A percentile compares a stretch with the other conserved stretches of the same genome.
Conservation (phyloP, 345 rosid species). For the Dipteronia sinensis region DNA sequence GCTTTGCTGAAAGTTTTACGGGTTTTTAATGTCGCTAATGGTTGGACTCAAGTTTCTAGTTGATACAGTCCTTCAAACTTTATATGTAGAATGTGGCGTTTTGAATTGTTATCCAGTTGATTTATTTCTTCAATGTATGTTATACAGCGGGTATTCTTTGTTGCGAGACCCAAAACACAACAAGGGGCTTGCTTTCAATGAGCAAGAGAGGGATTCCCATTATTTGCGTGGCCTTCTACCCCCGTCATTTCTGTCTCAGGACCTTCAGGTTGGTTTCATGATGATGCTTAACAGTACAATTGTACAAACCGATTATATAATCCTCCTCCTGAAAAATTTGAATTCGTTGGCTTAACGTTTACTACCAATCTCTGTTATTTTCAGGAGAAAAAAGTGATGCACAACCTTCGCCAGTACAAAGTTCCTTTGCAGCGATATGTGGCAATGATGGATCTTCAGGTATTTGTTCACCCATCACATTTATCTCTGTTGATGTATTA, state of each 20-base stretch:
- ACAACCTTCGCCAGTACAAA: slow-evolving; percentile 71
- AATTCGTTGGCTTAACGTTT: slow-evolving; percentile 10
- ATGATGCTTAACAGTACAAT: background rate
- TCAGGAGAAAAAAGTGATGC: slow-evolving; percentile 77
- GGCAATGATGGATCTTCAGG: slow-evolving; percentile 99
- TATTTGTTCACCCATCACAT: slow-evolving; percentile 19
- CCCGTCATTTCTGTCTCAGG: slow-evolving; percentile 68
- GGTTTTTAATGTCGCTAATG: background rate
- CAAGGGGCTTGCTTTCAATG: slow-evolving; percentile 86
- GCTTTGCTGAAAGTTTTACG: background rate
- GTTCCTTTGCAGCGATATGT: slow-evolving; percentile 89
- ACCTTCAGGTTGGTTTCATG: slow-evolving; percentile 65
- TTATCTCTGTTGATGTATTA: background rate
- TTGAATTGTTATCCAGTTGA: background rate
- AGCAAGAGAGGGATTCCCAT: slow-evolving; percentile 90
- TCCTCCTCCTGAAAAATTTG: background rate
- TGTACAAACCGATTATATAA: background rate
- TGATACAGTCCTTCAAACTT: background rate
- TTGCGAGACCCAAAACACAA: slow-evolving; percentile 89
- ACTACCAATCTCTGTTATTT: slow-evolving; percentile 17
- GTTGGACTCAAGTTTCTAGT: background rate
- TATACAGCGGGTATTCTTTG: slow-evolving; percentile 75
- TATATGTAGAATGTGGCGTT: background rate
- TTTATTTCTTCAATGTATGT: background rate
- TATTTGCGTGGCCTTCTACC: slow-evolving; percentile 94